Conservation (phyloP, 2,329 filamentous ascomycete species). For the Cladosporium sp. region DNA sequence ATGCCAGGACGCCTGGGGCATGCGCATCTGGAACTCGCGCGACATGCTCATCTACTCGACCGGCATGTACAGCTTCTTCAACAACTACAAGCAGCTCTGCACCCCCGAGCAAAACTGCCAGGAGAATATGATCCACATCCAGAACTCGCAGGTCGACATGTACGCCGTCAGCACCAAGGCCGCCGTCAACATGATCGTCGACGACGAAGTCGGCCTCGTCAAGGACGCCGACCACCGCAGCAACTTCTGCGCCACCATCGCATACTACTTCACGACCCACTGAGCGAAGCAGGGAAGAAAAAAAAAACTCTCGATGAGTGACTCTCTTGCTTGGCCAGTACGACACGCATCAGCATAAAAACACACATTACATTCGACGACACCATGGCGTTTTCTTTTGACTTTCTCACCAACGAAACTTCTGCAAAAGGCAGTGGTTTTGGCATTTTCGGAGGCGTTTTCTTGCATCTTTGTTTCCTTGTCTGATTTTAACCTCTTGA, state of each 20-base stretch:
- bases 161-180: slow-evolving; percentile 53
- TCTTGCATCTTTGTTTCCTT: not conserved
- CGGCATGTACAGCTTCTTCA: slow-evolving; percentile 61
- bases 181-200: slow-evolving; percentile 50
- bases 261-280: slow-evolving; percentile 31
- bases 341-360: not conserved
- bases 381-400: not conserved
- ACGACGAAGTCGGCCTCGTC: slow-evolving; percentile 37
- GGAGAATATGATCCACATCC: slow-evolving; percentile 49
- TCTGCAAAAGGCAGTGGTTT: not conserved
- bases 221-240: slow-evolving; percentile 48
- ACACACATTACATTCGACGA: not conserved
- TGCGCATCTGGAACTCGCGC: slow-evolving; percentile 40
- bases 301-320: not conserved
- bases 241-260: slow-evolving; percentile 52
- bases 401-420: not conserved
- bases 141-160: slow-evolving; percentile 45
- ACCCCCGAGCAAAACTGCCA: slow-evolving; percentile 52
- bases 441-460: not conserved
- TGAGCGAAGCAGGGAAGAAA: not conserved
- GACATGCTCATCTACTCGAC: slow-evolving; percentile 49
- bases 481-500: not conserved
- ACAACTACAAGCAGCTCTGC: slow-evolving; percentile 56
- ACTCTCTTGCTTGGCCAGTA: not conserved
- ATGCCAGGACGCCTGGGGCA: slow-evolving; percentile 48